These are phyloP conservation scores for Sextonia rubra DNA, from an alignment of 164 flowering plant genomes.

Conservation along the genomic window DNA sequence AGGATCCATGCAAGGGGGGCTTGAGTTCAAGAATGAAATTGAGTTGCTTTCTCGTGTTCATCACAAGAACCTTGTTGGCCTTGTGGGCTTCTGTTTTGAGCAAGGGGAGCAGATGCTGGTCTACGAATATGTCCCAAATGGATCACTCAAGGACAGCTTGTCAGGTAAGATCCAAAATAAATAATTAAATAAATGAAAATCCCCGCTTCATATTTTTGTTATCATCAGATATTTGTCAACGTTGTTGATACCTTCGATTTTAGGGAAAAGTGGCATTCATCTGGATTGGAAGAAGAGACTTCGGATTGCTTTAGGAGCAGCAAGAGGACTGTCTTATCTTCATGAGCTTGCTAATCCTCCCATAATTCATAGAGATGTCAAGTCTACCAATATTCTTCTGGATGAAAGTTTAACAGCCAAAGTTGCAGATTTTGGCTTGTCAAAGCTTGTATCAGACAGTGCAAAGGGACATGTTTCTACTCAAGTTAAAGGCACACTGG, in stretches of 20 bases:
- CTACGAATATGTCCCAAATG: constrained; percentile 65
- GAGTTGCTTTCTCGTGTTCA: constrained; percentile 76
- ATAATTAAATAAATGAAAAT: neutral
- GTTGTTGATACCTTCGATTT: constrained; percentile 9
- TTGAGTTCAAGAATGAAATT: constrained; percentile 73
- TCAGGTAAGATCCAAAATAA: constrained; percentile 40
- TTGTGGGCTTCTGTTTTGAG: constrained; percentile 70
- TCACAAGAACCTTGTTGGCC: constrained; percentile 70
- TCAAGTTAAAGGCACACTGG: constrained; percentile 78
- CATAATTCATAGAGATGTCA: constrained; percentile 73
- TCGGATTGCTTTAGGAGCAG: constrained; percentile 68
- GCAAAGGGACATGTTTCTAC: constrained; percentile 70
- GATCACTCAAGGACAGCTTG: constrained; percentile 55
- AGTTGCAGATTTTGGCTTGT: constrained; percentile 78
- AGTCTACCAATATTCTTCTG: constrained; percentile 63
- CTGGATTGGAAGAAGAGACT: constrained; percentile 79
- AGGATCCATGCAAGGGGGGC: constrained; percentile 73
- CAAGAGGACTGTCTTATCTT: constrained; percentile 72
- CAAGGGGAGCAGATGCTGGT: constrained; percentile 77
- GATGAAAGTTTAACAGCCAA: constrained; percentile 63
- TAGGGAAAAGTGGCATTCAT: constrained; percentile 55
- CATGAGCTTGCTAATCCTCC: constrained; percentile 78
- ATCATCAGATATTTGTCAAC: neutral
- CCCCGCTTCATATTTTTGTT: neutral
- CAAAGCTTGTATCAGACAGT: constrained; percentile 60